These are phyloP conservation scores for Tetrapisispora pingtungensis DNA, from an alignment of 805 yeast genomes.

Conservation along the genomic window DNA sequence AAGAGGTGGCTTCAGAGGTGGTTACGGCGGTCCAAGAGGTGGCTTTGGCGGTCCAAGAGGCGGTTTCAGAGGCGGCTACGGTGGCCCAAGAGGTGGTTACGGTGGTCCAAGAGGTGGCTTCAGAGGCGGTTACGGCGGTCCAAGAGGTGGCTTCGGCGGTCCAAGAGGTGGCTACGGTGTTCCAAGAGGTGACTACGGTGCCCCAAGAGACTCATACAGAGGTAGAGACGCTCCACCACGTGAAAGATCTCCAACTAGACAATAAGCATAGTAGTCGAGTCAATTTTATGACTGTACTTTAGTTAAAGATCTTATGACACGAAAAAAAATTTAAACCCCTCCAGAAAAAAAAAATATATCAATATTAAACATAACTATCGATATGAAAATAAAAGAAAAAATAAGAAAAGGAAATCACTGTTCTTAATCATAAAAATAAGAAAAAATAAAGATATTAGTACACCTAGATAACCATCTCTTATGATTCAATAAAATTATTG, in stretches of 20 bases:
- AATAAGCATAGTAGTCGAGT: conserved; percentile 33
- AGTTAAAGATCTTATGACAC: too few relatives aligned
- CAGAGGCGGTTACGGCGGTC: conserved; percentile 32
- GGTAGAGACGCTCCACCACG: conserved; percentile 42
- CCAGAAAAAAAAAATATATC: too few relatives aligned
- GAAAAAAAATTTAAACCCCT: too few relatives aligned
- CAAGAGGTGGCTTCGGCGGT: conserved; percentile 25
- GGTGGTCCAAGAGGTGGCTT: conserved; percentile 32
- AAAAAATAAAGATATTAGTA: not conserved
- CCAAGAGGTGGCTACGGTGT: conserved; percentile 26
- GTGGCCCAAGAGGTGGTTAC: conserved; percentile 27
- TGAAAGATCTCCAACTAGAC: conserved; percentile 73
- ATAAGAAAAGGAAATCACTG: too few relatives aligned
- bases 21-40: conserved; percentile 32
- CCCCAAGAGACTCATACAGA: conserved; percentile 37
- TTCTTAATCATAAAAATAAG: too few relatives aligned
- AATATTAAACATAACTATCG: too few relatives aligned
- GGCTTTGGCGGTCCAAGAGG: conserved; percentile 35
- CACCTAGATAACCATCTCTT: not conserved
- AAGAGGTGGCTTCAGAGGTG: conserved; percentile 37
- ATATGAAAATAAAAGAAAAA: too few relatives aligned
- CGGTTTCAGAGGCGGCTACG: conserved; percentile 33
- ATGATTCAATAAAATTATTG: not conserved
- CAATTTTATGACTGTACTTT: too few relatives aligned
- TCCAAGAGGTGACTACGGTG: conserved; percentile 23